Evolutionary conservation across 2,329 filamentous ascomycete genomes (phyloP).

Genomic region (Nemania sp.): DNA sequence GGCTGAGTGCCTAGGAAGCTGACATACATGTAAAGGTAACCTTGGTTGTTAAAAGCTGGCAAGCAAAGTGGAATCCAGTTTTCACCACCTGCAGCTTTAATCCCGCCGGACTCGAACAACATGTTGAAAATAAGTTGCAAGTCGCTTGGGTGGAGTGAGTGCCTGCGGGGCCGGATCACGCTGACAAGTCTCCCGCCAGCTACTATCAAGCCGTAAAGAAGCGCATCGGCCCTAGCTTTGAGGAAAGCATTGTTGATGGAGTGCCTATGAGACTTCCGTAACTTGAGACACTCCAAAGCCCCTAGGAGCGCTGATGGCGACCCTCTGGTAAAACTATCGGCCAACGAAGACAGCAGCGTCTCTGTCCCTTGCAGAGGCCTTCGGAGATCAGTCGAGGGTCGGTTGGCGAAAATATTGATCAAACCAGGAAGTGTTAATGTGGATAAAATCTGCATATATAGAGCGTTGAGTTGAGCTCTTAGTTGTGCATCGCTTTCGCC

Average conservation of each 20-base stretch:
- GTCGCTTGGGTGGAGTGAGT: constrained; percentile 94
- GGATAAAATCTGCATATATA: constrained; percentile 98
- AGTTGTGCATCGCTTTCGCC: constrained; percentile 92
- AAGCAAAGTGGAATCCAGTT: constrained; percentile 97
- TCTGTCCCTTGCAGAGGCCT: constrained; percentile 91
- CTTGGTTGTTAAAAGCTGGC: constrained; percentile 94
- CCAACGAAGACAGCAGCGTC: constrained; percentile 83
- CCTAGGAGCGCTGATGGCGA: constrained; percentile 88
- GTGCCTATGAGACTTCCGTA: constrained; percentile 85
- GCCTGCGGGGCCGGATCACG: constrained; percentile 90
- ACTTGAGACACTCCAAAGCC: constrained; percentile 88
- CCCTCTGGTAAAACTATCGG: constrained; percentile 91
- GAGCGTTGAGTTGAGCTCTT: constrained; percentile 82
- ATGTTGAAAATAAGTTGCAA: constrained; percentile 98
- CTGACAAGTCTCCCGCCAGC: constrained; percentile 92
- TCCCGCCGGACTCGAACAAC: constrained; percentile 92
- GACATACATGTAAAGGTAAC: constrained; percentile 99
- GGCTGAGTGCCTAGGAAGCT: constrained; percentile 78
- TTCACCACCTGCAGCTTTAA: constrained; percentile 88
- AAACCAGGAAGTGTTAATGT: constrained; percentile 89
- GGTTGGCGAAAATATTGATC: constrained; percentile 82
- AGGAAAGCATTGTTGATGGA: constrained; percentile 86
- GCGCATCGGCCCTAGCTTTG: constrained; percentile 73
- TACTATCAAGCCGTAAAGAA: constrained; percentile 92
- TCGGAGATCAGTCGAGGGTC: constrained; percentile 91